Evolutionary conservation across 129 eudicot species (phyloP).

Genomic region (Smallanthus sonchifolius): DNA sequence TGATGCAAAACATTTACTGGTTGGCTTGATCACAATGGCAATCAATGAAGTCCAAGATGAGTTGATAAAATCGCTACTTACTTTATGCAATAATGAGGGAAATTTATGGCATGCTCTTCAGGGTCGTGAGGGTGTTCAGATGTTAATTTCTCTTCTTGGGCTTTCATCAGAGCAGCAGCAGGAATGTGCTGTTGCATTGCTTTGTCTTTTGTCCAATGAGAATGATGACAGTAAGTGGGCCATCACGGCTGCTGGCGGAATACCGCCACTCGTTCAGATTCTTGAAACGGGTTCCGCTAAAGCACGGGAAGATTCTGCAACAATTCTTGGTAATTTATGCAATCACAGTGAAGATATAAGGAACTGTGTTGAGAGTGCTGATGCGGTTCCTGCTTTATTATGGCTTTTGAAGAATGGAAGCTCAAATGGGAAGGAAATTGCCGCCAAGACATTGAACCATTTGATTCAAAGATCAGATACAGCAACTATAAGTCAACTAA

Average conservation of each 20-base stretch:
- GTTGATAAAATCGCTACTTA: conserved; percentile 78
- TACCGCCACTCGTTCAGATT: conserved; percentile 98
- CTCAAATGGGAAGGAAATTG: conserved; percentile 88
- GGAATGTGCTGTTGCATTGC: conserved; percentile 98
- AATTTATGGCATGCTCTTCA: conserved; percentile 95
- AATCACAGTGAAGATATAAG: conserved; percentile 99
- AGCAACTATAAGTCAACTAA: conserved; percentile 93
- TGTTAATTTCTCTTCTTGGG: conserved; percentile 93
- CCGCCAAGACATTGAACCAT: conserved; percentile 92
- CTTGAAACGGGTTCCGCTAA: conserved; percentile 94
- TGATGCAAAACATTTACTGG: conserved; percentile 83
- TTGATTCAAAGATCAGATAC: conserved; percentile 96
- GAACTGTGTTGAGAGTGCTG: conserved; percentile 99
- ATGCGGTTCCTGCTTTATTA: conserved; percentile 96
- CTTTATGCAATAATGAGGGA: conserved; percentile 72
- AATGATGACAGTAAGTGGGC: conserved; percentile 99
- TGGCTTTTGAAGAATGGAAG: conserved; percentile 98
- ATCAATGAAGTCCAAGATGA: conserved; percentile 92
- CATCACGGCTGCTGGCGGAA: conserved; percentile 99
- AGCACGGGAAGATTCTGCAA: conserved; percentile 97
- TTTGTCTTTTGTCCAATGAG: conserved; percentile 82
- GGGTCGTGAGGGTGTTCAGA: conserved; percentile 98
- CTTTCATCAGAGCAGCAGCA: conserved; percentile 99
- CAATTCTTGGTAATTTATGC: conserved; percentile 91
- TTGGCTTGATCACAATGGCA: conserved; percentile 99